phyloP scores from a whole-genome alignment of 164 flowering plant species.

The Vitis riparia region DNA sequence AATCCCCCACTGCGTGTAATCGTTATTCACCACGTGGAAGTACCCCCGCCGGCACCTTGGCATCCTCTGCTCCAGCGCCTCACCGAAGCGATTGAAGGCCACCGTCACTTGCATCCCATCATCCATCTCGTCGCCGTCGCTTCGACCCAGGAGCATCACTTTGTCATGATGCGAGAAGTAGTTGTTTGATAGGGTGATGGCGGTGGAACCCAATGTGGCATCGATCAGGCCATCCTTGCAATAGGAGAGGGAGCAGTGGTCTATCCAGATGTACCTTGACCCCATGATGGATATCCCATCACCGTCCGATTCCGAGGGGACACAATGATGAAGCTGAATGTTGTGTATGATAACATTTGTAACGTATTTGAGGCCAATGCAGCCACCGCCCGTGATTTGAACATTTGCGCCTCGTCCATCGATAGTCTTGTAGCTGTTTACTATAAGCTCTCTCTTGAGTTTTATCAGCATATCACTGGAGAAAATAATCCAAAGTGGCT shows the following conservation, averaged over 20 bases:
- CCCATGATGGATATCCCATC: conserved; percentile 43
- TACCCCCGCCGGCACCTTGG: conserved; percentile 26
- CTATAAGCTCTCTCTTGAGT: conserved; percentile 38
- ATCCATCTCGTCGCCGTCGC: conserved; percentile 26
- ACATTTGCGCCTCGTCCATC: conserved; percentile 45
- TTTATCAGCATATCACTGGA: conserved; percentile 36
- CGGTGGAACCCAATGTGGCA: conserved; percentile 40
- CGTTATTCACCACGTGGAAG: conserved; percentile 23
- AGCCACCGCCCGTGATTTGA: conserved; percentile 38
- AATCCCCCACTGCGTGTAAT: not conserved
- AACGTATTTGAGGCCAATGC: conserved; percentile 38
- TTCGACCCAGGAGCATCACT: conserved; percentile 44
- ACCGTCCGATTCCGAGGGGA: conserved; percentile 43
- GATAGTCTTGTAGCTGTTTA: conserved; percentile 42
- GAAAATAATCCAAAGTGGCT: conserved; percentile 81
- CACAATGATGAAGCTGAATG: conserved; percentile 29
- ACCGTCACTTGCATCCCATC: conserved; percentile 42
- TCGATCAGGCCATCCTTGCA: conserved; percentile 47
- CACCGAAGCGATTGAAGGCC: conserved; percentile 22
- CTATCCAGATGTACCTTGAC: conserved; percentile 38
- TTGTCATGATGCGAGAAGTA: conserved; percentile 38
- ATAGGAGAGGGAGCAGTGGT: conserved; percentile 37
- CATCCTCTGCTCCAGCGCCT: conserved; percentile 21
- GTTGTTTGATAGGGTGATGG: conserved; percentile 32
- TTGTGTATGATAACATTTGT: conserved; percentile 47